A percentile compares a stretch with the other conserved stretches of the same genome.
Evolutionary conservation across 345 rosid genomes (phyloP).

Genomic region (Conringia planisiliqua): DNA sequence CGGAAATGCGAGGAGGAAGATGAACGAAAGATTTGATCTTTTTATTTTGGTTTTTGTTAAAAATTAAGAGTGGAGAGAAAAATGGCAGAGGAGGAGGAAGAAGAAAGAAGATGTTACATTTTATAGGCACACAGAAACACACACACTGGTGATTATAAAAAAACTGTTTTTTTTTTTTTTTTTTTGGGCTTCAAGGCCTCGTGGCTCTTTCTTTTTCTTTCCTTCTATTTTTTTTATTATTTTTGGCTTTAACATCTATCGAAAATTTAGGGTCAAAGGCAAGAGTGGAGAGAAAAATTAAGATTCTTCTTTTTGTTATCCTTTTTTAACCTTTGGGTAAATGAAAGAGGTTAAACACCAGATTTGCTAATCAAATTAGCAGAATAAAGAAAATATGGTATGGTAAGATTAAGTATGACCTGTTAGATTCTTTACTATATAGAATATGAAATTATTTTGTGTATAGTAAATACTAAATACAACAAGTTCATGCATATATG

Average conservation of each 20-base stretch:
- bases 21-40: conserved; percentile 14
- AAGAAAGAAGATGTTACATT: neutral
- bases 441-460: no score
- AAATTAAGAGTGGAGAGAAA: neutral
- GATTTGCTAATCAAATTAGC: no score
- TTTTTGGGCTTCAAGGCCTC: neutral
- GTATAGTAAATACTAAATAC: no score
- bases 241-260: neutral
- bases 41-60: neutral
- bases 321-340: neutral
- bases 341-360: neutral
- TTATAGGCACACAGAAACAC: conserved; percentile 1
- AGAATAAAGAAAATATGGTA: no score
- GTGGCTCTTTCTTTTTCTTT: conserved; percentile 7
- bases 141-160: neutral
- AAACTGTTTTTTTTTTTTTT: neutral
- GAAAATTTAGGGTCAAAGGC: neutral
- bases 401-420: no score
- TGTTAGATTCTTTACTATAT: no score
- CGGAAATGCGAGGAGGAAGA: neutral
- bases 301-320: neutral
- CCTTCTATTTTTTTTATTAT: neutral
- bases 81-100: neutral
- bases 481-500: no score
- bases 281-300: no score